A percentile compares a stretch with the other conserved stretches of the same genome.
These are phyloP conservation scores for Haematococcus sp. DNA, from an alignment of 139 green algal genomes.

Conservation along the genomic window DNA sequence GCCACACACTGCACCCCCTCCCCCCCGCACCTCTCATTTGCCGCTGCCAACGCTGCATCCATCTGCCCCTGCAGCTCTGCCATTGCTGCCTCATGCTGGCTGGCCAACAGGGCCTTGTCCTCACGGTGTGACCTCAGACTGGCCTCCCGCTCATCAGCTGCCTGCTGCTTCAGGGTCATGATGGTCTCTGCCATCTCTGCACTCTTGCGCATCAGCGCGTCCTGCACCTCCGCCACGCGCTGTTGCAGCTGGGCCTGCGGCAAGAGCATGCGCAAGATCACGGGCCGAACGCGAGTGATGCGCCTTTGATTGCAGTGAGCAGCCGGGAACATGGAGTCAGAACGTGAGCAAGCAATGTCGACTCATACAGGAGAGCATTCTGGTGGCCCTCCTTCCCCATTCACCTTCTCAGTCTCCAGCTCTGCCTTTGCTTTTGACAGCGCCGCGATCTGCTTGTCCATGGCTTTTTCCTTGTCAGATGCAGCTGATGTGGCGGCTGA, in stretches of 20 bases:
- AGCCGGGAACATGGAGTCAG: not conserved
- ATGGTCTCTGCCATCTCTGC: slow-evolving; percentile 35
- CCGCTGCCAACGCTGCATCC: not conserved
- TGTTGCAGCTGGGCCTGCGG: not conserved
- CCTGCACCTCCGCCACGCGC: slow-evolving; percentile 25
- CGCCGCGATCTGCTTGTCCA: slow-evolving; percentile 5
- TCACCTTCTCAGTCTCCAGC: slow-evolving; percentile 15
- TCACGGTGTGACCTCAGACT: not conserved
- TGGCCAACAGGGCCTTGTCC: slow-evolving; percentile 8
- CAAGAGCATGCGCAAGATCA: too few species aligned
- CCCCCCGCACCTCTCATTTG: slow-evolving; percentile 21
- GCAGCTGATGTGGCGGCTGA: slow-evolving; percentile 12
- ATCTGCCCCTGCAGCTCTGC: slow-evolving; percentile 20
- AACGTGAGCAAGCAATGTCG: too few species aligned
- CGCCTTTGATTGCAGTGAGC: too few species aligned
- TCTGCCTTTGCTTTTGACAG: slow-evolving; percentile 16
- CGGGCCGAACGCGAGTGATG: not conserved
- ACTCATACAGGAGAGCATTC: too few species aligned
- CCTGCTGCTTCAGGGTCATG: slow-evolving; percentile 18
- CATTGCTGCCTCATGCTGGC: not conserved
- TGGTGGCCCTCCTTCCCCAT: too few species aligned
- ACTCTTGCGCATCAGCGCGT: slow-evolving; percentile 38
- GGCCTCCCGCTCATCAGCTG: slow-evolving; percentile 14
- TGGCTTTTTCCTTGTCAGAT: not conserved
- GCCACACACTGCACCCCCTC: too few species aligned